phyloP scores from a whole-genome alignment of 2,329 filamentous ascomycete genomes.

The Sporothrix pseudoabietina region DNA sequence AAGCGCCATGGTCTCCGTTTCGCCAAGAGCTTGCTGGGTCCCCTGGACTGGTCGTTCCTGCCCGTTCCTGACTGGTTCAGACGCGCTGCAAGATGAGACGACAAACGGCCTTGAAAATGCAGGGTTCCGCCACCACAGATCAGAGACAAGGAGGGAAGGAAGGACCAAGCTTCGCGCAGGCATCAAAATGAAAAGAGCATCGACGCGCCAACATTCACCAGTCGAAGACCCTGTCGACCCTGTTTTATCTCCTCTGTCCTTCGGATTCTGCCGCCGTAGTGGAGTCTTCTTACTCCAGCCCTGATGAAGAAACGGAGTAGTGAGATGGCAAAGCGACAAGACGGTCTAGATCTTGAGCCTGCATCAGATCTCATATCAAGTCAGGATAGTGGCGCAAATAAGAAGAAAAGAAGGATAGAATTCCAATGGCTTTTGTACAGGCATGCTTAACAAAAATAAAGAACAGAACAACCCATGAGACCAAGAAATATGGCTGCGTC shows the following conservation, averaged over 20 bases:
- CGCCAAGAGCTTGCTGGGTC: constrained; percentile 2
- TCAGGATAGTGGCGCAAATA: not conserved
- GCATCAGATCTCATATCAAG: not conserved
- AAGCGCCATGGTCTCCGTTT: constrained; percentile 13
- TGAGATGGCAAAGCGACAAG: not conserved
- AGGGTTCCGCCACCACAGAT: constrained; percentile 3
- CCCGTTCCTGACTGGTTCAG: constrained; percentile 22
- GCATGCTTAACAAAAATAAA: not conserved
- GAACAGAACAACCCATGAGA: not conserved
- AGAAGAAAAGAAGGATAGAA: not conserved
- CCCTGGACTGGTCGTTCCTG: constrained; percentile 16
- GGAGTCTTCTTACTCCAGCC: not conserved
- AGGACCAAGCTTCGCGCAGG: not conserved
- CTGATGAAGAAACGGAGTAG: not conserved
- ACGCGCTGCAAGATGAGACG: constrained; percentile 23
- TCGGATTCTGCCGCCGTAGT: not conserved
- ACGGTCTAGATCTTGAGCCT: not conserved
- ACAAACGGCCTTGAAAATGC: constrained; percentile 4
- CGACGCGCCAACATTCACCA: not conserved
- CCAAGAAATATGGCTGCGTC: not conserved
- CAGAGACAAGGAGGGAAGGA: not conserved
- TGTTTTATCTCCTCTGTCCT: not conserved
- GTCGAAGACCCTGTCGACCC: not conserved
- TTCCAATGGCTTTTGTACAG: not conserved
- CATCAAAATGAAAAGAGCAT: not conserved